Evolutionary conservation across 176 grass and related monocot species (phyloP).

Genomic region (Triticum dicoccoides): DNA sequence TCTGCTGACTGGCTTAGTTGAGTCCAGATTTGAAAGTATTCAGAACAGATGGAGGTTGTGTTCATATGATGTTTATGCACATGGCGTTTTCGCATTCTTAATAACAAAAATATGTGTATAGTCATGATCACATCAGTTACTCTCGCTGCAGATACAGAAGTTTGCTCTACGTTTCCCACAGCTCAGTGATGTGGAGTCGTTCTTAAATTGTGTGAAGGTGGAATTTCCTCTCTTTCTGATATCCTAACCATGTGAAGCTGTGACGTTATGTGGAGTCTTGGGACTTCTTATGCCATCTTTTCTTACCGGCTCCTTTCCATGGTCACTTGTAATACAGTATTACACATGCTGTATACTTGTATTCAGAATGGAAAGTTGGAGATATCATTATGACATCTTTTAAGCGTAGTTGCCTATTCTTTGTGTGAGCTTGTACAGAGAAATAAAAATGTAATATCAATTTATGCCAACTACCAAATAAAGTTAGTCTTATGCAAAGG

Average conservation of each 20-base stretch:
- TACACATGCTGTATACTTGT: neutral
- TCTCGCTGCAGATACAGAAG: conserved; percentile 71
- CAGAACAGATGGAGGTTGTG: neutral
- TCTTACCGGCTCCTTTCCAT: neutral
- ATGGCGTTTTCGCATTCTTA: neutral
- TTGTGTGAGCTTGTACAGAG: neutral
- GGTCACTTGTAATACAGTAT: neutral
- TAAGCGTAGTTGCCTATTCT: neutral
- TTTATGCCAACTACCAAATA: neutral
- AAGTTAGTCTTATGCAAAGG: neutral
- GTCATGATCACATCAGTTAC: conserved; percentile 13
- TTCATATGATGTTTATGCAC: conserved; percentile 1
- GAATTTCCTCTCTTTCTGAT: conserved; percentile 6
- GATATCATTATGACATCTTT: neutral
- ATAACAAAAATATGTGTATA: neutral
- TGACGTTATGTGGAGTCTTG: neutral
- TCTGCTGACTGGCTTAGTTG: neutral
- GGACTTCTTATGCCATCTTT: neutral
- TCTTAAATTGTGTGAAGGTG: conserved; percentile 79
- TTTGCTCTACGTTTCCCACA: conserved; percentile 75
- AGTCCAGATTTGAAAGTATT: neutral
- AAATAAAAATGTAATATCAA: conserved; percentile 17
- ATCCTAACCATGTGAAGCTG: neutral
- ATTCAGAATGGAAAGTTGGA: neutral
- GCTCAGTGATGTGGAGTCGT: conserved; percentile 49